Evolutionary conservation across 2,329 filamentous ascomycete species (phyloP).

Genomic region (Arthrobotrys sinensis): DNA sequence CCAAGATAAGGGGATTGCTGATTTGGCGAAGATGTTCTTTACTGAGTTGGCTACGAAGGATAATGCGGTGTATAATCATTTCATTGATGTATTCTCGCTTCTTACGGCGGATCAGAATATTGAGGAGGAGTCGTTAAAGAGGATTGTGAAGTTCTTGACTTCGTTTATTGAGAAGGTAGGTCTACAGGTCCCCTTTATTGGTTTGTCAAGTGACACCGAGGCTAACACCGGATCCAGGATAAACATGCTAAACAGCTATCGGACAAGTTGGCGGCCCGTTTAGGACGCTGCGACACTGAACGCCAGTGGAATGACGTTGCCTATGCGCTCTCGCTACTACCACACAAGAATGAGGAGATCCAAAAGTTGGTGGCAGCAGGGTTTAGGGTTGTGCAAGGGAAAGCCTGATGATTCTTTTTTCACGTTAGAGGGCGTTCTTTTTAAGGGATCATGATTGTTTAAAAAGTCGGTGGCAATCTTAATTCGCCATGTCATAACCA

Average conservation of each 20-base stretch:
- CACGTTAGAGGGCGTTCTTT: neutral
- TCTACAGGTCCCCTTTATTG: constrained; percentile 3
- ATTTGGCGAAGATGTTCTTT: constrained; percentile 98
- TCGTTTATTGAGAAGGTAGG: constrained; percentile 97
- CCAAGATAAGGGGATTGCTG: constrained; percentile 91
- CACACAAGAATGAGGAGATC: constrained; percentile 94
- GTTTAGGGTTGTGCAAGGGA: constrained; percentile 79
- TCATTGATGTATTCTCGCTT: constrained; percentile 98
- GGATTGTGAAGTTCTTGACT: constrained; percentile 91
- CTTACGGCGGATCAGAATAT: constrained; percentile 85
- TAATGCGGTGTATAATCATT: constrained; percentile 99
- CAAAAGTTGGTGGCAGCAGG: constrained; percentile 81
- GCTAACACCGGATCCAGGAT: constrained; percentile 74
- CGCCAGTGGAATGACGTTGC: constrained; percentile 98
- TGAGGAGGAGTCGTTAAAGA: constrained; percentile 86
- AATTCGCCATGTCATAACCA: constrained; percentile 1
- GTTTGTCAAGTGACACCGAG: neutral
- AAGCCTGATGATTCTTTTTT: constrained; percentile 67
- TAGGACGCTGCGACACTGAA: constrained; percentile 89
- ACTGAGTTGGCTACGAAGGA: constrained; percentile 97
- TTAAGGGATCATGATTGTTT: neutral
- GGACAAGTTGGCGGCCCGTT: constrained; percentile 88
- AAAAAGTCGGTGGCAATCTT: constrained; percentile 18
- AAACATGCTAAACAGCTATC: constrained; percentile 96
- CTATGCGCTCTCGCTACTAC: constrained; percentile 88